phyloP scores from a whole-genome alignment of 768 basidiomycete species.

The Coprinopsis sp. region DNA sequence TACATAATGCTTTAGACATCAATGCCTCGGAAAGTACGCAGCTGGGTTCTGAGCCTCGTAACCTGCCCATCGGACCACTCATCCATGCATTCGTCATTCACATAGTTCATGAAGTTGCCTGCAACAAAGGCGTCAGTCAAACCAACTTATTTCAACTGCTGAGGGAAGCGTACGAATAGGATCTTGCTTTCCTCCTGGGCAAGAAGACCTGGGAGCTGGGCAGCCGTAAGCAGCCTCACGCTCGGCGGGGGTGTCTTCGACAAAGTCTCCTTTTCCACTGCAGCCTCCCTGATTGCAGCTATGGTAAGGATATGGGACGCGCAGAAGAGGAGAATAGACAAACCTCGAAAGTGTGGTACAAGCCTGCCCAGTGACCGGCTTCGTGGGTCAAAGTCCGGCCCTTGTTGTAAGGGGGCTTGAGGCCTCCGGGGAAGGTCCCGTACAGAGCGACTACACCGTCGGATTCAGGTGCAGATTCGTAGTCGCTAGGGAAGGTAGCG shows the following conservation, averaged over 20 bases:
- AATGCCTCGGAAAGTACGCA: constrained; percentile 10
- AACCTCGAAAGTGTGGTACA: constrained; percentile 53
- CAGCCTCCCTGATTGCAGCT: constrained; percentile 31
- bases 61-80: constrained; percentile 42
- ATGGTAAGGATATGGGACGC: not conserved
- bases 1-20: constrained; percentile 3
- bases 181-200: constrained; percentile 14
- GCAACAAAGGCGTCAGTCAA: not conserved
- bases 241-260: constrained; percentile 38
- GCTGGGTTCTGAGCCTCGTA: constrained; percentile 23
- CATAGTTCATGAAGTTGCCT: constrained; percentile 48
- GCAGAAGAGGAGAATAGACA: not conserved
- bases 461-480: constrained; percentile 30
- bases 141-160: not conserved
- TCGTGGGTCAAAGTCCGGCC: constrained; percentile 51
- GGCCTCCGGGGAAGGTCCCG: constrained; percentile 38
- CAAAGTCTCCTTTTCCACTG: constrained; percentile 31
- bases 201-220: constrained; percentile 22
- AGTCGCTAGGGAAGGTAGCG: constrained; percentile 45
- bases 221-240: constrained; percentile 29
- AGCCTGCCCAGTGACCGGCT: constrained; percentile 51
- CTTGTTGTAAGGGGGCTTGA: constrained; percentile 34
- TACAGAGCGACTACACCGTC: constrained; percentile 44
- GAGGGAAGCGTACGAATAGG: constrained; percentile 14
- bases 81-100: constrained; percentile 39